A percentile compares a stretch with the other conserved stretches of the same genome.
These are phyloP conservation scores for Cyberlindnera nakhonratchasimensis DNA, from an alignment of 805 yeast species.

Conservation along the genomic window DNA sequence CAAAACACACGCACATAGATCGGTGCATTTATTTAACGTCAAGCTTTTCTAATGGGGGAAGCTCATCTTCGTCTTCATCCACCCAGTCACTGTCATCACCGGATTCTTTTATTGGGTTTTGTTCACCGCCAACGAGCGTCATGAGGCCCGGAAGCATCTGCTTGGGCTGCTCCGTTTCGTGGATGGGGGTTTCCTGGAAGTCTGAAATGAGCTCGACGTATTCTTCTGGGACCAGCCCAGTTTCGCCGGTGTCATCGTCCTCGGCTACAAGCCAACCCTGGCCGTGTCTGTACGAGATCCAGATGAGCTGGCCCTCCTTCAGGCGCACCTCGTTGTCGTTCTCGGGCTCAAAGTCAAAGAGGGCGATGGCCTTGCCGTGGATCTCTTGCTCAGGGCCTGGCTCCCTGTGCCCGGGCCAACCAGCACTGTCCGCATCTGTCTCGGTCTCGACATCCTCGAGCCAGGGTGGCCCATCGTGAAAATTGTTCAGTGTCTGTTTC, in stretches of 20 bases:
- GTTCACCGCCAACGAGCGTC: too few relatives aligned
- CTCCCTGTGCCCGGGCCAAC: too few relatives aligned
- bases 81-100: conserved; percentile 20
- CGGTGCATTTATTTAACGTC: conserved; percentile 2
- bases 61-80: conserved; percentile 32
- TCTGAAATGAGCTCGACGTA: conserved; percentile 69
- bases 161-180: conserved; percentile 6
- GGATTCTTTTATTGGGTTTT: conserved; percentile 1
- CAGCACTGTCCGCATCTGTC: too few relatives aligned
- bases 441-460: too few relatives aligned
- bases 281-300: conserved; percentile 89
- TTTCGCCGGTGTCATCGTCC: conserved; percentile 70
- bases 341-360: conserved; percentile 88
- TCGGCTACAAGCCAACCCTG: conserved; percentile 98
- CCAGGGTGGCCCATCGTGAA: conserved; percentile 15
- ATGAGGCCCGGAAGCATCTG: conserved; percentile 4
- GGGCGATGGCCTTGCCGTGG: conserved; percentile 71
- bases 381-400: conserved; percentile 33
- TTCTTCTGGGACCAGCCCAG: conserved; percentile 94
- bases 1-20: background rate
- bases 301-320: conserved; percentile 75
- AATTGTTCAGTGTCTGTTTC: too few relatives aligned
- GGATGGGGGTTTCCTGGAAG: too few relatives aligned
- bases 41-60: conserved; percentile 12
- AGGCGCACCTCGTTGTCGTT: conserved; percentile 87